A percentile compares a stretch with the other conserved stretches of the same genome.
phyloP scores from a whole-genome alignment of 352 stramenopile genomes.

The Aphanomyces invadans region DNA sequence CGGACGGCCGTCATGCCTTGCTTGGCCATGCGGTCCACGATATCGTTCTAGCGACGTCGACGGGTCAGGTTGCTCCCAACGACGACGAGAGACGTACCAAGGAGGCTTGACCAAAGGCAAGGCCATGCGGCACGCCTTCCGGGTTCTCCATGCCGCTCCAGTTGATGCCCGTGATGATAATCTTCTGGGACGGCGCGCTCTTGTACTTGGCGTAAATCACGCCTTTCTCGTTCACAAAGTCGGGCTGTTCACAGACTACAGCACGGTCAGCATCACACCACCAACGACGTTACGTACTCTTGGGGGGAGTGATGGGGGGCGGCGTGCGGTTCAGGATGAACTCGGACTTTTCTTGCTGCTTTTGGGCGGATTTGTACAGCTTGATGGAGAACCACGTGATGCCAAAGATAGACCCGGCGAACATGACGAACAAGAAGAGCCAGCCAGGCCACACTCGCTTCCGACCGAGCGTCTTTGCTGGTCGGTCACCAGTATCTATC shows the following conservation, averaged over 20 bases:
- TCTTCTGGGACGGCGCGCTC: constrained; percentile 42
- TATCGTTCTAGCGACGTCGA: constrained; percentile 31
- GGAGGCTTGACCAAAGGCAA: constrained; percentile 56
- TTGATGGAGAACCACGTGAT: constrained; percentile 64
- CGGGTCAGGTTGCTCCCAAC: background rate
- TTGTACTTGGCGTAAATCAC: constrained; percentile 53
- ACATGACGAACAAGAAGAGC: constrained; percentile 56
- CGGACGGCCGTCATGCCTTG: constrained; percentile 72
- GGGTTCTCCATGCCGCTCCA: constrained; percentile 83
- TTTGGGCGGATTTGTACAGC: constrained; percentile 52
- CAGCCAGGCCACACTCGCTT: constrained; percentile 74
- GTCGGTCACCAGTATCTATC: constrained; percentile 37
- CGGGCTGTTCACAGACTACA: constrained; percentile 55
- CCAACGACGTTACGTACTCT: constrained; percentile 32
- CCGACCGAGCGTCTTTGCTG: constrained; percentile 39
- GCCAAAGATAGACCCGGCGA: constrained; percentile 34
- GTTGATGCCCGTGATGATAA: constrained; percentile 81
- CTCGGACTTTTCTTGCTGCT: constrained; percentile 50
- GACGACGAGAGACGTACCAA: constrained; percentile 29
- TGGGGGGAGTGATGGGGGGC: constrained; percentile 34
- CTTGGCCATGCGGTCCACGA: constrained; percentile 50
- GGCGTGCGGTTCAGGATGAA: constrained; percentile 31
- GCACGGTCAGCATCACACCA: background rate
- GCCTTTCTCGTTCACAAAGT: constrained; percentile 50
- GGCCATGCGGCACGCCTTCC: constrained; percentile 65